These are phyloP conservation scores for Agrocybe praecox DNA, from an alignment of 768 basidiomycete genomes.

Conservation along the genomic window DNA sequence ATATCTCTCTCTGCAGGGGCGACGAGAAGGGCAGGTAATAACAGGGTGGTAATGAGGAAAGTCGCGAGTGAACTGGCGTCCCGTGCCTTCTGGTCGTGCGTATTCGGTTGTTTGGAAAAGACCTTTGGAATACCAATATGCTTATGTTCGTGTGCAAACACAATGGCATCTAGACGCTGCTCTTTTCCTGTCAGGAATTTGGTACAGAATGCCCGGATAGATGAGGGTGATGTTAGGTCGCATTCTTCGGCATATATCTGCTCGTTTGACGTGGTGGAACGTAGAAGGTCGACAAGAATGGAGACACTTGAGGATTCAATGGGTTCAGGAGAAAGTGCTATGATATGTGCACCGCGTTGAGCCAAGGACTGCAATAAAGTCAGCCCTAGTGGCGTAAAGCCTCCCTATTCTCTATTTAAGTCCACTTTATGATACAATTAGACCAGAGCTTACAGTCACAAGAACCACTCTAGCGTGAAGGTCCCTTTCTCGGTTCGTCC, in stretches of 20 bases:
- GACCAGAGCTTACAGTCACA: conserved; percentile 55
- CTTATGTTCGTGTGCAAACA: conserved; percentile 79
- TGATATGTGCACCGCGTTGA: conserved; percentile 75
- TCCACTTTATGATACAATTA: not conserved
- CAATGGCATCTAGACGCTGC: conserved; percentile 73
- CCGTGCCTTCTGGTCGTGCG: conserved; percentile 38
- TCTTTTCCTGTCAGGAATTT: conserved; percentile 67
- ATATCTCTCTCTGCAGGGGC: conserved; percentile 90
- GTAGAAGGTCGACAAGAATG: conserved; percentile 68
- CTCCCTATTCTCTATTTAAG: conserved; percentile 51
- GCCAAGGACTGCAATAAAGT: conserved; percentile 70
- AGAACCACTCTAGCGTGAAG: conserved; percentile 73
- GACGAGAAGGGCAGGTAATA: conserved; percentile 79
- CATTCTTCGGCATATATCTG: conserved; percentile 81
- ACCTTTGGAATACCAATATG: conserved; percentile 52
- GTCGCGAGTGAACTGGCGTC: conserved; percentile 62
- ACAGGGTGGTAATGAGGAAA: conserved; percentile 76
- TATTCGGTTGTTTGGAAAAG: conserved; percentile 22
- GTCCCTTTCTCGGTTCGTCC: conserved; percentile 73
- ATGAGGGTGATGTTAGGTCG: conserved; percentile 64
- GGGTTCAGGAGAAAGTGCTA: conserved; percentile 68
- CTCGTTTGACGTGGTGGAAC: conserved; percentile 71
- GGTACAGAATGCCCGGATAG: conserved; percentile 70
- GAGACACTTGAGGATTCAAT: conserved; percentile 54
- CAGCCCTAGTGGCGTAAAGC: conserved; percentile 72